These are phyloP conservation scores for Globisporangium cederbergense DNA, from an alignment of 352 stramenopile genomes.

Conservation along the genomic window DNA sequence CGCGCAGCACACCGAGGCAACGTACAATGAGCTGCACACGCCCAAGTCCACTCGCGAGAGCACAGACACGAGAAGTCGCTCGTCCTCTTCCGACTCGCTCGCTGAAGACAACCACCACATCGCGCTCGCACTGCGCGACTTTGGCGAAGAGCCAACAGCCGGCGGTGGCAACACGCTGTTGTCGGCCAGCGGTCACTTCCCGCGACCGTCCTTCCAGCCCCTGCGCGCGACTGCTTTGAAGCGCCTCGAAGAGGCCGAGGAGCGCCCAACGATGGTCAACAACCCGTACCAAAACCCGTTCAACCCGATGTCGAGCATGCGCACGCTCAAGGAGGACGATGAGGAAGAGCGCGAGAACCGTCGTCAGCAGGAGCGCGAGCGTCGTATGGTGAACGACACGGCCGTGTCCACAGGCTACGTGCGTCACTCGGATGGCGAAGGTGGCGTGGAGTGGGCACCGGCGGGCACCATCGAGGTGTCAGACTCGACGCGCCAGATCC, in stretches of 20 bases:
- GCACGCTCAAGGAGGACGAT: conserved; percentile 48
- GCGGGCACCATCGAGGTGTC: conserved; percentile 39
- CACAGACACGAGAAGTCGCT: conserved; percentile 26
- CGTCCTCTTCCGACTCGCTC: conserved; percentile 52
- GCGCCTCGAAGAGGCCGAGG: conserved; percentile 72
- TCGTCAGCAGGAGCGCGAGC: conserved; percentile 7
- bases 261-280: conserved; percentile 70
- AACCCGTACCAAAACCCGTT: conserved; percentile 68
- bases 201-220: conserved; percentile 59
- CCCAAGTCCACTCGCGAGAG: conserved; percentile 33
- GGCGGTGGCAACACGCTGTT: conserved; percentile 38
- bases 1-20: conserved; percentile 26
- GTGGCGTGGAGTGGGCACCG: conserved; percentile 67
- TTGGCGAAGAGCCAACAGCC: conserved; percentile 48
- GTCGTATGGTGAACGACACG: conserved; percentile 45
- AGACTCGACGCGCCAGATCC: conserved; percentile 44
- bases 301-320: conserved; percentile 54
- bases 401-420: conserved; percentile 79
- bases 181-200: conserved; percentile 32
- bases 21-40: conserved; percentile 51
- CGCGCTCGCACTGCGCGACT: conserved; percentile 70
- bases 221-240: conserved; percentile 74
- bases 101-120: conserved; percentile 72
- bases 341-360: conserved; percentile 22
- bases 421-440: conserved; percentile 60